Evolutionary conservation across 176 grass and related monocot species (phyloP).

Genomic region (Puya raimondii): DNA sequence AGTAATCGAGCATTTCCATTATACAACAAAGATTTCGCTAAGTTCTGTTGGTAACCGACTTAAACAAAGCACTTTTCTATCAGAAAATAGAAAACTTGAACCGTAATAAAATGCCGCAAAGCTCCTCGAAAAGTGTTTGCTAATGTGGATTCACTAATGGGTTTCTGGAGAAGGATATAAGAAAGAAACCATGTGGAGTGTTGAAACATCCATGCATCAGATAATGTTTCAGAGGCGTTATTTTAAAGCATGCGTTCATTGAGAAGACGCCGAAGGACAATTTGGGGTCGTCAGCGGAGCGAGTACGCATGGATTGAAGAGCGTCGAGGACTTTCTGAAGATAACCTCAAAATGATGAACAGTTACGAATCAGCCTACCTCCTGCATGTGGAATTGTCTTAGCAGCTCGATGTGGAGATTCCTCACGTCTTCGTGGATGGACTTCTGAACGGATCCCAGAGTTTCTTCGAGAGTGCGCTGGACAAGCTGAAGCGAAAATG

Average conservation of each 20-base stretch:
- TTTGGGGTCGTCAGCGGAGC: background rate
- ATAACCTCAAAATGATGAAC: conserved; percentile 8
- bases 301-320: background rate
- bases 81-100: too few species aligned
- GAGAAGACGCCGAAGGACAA: background rate
- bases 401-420: conserved; percentile 95
- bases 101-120: too few species aligned
- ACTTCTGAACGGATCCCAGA: conserved; percentile 76
- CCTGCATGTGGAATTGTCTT: conserved; percentile 93
- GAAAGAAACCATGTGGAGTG: too few species aligned
- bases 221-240: too few species aligned
- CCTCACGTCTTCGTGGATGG: conserved; percentile 81
- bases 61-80: too few species aligned
- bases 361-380: conserved; percentile 39
- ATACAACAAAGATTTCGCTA: too few species aligned
- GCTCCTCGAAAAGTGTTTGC: too few species aligned
- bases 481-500: conserved; percentile 91
- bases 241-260: too few species aligned
- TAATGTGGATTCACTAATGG: too few species aligned
- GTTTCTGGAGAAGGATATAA: too few species aligned
- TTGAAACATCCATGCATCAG: too few species aligned
- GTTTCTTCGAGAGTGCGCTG: conserved; percentile 92
- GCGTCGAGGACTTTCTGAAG: background rate
- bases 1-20: background rate
- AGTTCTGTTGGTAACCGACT: too few species aligned